Percentiles rank a stretch among this genome's conserved stretches.
Evolutionary conservation across 192 early-diverging fungal species (phyloP).

Genomic region (Chytriomyces sp.): DNA sequence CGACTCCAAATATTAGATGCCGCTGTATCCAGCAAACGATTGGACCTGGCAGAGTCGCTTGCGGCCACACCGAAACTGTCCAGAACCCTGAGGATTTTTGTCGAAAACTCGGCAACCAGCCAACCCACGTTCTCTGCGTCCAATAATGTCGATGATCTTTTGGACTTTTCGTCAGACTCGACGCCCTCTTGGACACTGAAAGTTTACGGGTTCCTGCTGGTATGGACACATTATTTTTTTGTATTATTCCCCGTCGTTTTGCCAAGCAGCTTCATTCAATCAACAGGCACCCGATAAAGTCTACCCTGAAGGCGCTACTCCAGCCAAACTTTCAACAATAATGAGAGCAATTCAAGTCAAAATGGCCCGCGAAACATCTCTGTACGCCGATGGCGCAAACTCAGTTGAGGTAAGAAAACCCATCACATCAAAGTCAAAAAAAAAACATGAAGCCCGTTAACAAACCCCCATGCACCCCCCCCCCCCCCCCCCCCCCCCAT

Average conservation of each 20-base stretch:
- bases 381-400: conserved; percentile 77
- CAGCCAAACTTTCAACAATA: conserved; percentile 73
- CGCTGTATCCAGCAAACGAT: too few species aligned
- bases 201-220: conserved; percentile 84
- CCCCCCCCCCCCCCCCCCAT: too few species aligned
- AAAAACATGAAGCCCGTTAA: not conserved
- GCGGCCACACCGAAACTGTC: too few species aligned
- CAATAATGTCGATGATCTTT: too few species aligned
- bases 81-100: conserved; percentile 82
- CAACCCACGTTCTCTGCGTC: conserved; percentile 48
- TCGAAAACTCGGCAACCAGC: conserved; percentile 86
- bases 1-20: too few species aligned
- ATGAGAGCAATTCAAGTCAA: conserved; percentile 84
- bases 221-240: not conserved
- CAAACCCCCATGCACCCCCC: too few species aligned
- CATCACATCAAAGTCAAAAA: conserved; percentile 5
- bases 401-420: conserved; percentile 64
- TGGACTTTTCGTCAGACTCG: conserved; percentile 24
- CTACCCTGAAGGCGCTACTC: not conserved
- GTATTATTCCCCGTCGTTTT: too few species aligned
- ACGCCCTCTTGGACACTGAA: conserved; percentile 90
- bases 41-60: too few species aligned
- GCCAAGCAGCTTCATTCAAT: not conserved
- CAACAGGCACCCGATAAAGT: not conserved
- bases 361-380: conserved; percentile 75